These are phyloP conservation scores for Westerdykella sp. DNA, from an alignment of 2,329 filamentous ascomycete species.

Conservation along the genomic window DNA sequence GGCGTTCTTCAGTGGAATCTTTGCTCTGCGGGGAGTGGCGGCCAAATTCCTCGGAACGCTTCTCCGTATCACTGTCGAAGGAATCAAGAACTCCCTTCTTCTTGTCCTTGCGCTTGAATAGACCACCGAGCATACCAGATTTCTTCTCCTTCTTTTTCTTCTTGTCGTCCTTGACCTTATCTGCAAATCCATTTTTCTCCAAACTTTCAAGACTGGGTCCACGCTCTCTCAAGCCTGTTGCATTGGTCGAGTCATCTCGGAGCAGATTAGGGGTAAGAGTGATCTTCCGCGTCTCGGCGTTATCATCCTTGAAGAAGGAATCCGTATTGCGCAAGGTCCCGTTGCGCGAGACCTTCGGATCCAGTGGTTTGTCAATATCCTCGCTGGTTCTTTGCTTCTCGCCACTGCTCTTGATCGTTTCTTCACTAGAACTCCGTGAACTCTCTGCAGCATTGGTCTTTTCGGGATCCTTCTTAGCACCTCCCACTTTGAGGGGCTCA, in stretches of 20 bases:
- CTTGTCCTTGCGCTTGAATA: constrained; percentile 62
- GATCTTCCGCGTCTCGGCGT: constrained; percentile 92
- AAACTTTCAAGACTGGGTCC: constrained; percentile 67
- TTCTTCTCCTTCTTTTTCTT: constrained; percentile 64
- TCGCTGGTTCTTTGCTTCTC: constrained; percentile 56
- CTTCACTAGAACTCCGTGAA: constrained; percentile 28
- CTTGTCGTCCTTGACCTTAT: constrained; percentile 64
- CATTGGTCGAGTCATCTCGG: constrained; percentile 61
- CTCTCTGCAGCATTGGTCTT: constrained; percentile 11
- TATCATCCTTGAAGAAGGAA: constrained; percentile 96
- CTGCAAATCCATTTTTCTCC: constrained; percentile 59
- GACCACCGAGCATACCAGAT: constrained; percentile 62
- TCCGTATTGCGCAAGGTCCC: constrained; percentile 86
- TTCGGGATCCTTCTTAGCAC: constrained; percentile 25
- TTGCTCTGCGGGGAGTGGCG: constrained; percentile 32
- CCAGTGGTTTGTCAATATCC: constrained; percentile 47
- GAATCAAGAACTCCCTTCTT: constrained; percentile 43
- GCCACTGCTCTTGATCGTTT: constrained; percentile 37
- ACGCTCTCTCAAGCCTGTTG: constrained; percentile 42
- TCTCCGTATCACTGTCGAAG: constrained; percentile 42
- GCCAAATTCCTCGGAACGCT: constrained; percentile 34
- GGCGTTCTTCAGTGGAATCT: constrained; percentile 26
- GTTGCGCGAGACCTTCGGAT: constrained; percentile 58
- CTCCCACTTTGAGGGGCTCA: constrained; percentile 34
- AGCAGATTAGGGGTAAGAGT: constrained; percentile 89